Conservation (phyloP, 2,329 filamentous ascomycete genomes). For the Cucurbitaria berberidis region DNA sequence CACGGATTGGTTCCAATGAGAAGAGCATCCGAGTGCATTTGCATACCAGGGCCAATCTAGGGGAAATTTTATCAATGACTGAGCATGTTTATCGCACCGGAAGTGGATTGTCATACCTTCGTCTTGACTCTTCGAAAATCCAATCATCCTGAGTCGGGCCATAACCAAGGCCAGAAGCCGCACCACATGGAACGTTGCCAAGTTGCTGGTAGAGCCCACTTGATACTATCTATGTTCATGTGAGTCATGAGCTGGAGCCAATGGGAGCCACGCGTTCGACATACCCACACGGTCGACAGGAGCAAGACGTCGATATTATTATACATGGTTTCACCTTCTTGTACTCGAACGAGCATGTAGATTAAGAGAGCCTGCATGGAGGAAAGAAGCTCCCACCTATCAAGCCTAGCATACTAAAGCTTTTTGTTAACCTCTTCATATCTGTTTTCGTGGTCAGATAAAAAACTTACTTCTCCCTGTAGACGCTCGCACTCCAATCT, state of each 20-base stretch:
- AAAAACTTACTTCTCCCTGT: constrained; percentile 41
- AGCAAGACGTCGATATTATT: constrained; percentile 53
- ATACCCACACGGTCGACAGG: constrained; percentile 45
- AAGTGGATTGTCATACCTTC: constrained; percentile 34
- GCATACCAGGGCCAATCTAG: constrained; percentile 50
- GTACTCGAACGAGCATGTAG: constrained; percentile 52
- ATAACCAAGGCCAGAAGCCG: constrained; percentile 12
- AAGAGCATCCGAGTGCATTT: constrained; percentile 52
- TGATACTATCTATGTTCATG: constrained; percentile 5
- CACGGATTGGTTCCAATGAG: constrained; percentile 50
- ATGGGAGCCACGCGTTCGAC: constrained; percentile 2
- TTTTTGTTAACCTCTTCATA: neutral
- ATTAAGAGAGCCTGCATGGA: constrained; percentile 54
- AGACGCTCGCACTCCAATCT: constrained; percentile 52
- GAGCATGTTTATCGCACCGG: neutral
- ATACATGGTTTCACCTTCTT: constrained; percentile 54
- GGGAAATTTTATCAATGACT: neutral
- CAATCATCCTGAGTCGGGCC: constrained; percentile 49
- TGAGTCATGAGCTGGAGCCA: neutral
- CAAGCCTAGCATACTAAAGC: constrained; percentile 36
- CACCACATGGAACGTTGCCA: neutral
- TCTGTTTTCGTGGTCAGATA: neutral
- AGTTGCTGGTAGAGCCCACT: constrained; percentile 1
- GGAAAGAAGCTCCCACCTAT: constrained; percentile 50
- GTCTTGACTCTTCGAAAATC: constrained; percentile 52